Evolutionary conservation across 345 rosid species (phyloP).

Genomic region (Isatis tinctoria): DNA sequence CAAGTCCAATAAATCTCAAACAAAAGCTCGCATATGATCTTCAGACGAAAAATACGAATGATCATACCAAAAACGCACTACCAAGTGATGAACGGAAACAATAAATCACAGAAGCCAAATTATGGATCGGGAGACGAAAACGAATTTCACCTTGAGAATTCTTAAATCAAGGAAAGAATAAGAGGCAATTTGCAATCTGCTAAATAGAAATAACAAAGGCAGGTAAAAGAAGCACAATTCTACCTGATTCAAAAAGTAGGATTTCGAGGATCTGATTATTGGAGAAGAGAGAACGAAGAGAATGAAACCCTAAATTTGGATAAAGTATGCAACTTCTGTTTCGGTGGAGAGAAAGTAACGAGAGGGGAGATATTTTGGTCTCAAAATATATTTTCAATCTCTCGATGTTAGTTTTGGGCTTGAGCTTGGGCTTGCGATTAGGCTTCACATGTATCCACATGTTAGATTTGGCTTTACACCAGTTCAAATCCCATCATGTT

Average conservation of each 20-base stretch:
- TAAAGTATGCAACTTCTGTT: constrained; percentile 17
- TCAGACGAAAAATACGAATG: too few relatives aligned
- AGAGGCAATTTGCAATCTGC: background rate
- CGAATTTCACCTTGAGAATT: background rate
- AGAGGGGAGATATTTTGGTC: background rate
- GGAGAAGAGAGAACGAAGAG: background rate
- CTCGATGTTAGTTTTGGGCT: background rate
- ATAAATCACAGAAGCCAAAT: background rate
- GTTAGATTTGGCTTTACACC: background rate
- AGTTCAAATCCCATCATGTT: background rate
- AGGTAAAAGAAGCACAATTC: background rate
- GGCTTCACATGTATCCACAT: background rate
- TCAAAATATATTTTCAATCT: background rate
- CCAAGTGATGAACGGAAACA: background rate
- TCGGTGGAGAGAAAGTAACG: constrained; percentile 3
- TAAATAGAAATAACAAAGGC: background rate
- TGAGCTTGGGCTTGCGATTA: background rate
- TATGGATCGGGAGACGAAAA: background rate
- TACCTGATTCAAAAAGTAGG: constrained; percentile 24
- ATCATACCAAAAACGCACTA: background rate
- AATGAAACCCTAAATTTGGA: constrained; percentile 30
- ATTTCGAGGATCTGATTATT: constrained; percentile 25
- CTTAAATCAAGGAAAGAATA: background rate
- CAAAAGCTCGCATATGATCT: background rate
- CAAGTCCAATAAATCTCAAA: background rate